A percentile compares a stretch with the other conserved stretches of the same genome.
Conservation (phyloP, 2,329 filamentous ascomycete species). For the Fusarium siculi region DNA sequence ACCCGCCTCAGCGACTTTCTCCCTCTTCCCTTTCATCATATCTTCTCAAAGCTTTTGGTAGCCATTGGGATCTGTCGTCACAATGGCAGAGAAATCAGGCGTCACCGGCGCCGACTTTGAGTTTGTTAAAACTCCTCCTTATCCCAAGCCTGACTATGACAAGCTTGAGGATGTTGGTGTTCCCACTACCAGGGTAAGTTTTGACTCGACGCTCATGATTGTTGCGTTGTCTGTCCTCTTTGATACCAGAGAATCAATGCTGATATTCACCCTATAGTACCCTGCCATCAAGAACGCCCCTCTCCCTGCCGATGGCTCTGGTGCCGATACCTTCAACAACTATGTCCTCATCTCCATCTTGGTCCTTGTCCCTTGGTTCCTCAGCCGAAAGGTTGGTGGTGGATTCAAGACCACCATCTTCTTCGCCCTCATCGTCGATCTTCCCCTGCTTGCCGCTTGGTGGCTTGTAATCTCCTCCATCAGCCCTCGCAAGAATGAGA, state of each 20-base stretch:
- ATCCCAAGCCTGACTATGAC: constrained; percentile 69
- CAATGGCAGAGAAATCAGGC: constrained; percentile 49
- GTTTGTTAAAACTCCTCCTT: constrained; percentile 56
- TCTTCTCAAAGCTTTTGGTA: constrained; percentile 33
- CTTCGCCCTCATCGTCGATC: constrained; percentile 78
- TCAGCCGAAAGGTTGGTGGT: constrained; percentile 87
- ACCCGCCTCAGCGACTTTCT: constrained; percentile 18
- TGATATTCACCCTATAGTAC: constrained; percentile 35
- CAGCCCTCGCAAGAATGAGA: constrained; percentile 91
- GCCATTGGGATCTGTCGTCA: constrained; percentile 46
- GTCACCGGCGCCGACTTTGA: constrained; percentile 52
- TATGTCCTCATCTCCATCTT: constrained; percentile 77
- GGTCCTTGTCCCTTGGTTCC: constrained; percentile 77
- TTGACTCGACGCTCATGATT: constrained; percentile 2
- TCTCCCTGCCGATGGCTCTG: constrained; percentile 87
- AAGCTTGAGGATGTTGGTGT: constrained; percentile 69
- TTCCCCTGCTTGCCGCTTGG: constrained; percentile 84
- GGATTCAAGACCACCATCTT: constrained; percentile 91
- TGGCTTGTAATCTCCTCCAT: constrained; percentile 85
- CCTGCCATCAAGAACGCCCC: constrained; percentile 92
- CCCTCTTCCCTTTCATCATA: constrained; percentile 25
- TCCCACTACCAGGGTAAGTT: constrained; percentile 52
- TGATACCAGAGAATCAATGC: constrained; percentile 1
- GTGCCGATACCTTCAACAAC: constrained; percentile 90
- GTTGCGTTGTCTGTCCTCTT: constrained; percentile 36